A percentile compares a stretch with the other conserved stretches of the same genome.
These are phyloP conservation scores for Aspergillus pseudoterreus DNA, from an alignment of 2,329 filamentous ascomycete genomes.

Conservation along the genomic window DNA sequence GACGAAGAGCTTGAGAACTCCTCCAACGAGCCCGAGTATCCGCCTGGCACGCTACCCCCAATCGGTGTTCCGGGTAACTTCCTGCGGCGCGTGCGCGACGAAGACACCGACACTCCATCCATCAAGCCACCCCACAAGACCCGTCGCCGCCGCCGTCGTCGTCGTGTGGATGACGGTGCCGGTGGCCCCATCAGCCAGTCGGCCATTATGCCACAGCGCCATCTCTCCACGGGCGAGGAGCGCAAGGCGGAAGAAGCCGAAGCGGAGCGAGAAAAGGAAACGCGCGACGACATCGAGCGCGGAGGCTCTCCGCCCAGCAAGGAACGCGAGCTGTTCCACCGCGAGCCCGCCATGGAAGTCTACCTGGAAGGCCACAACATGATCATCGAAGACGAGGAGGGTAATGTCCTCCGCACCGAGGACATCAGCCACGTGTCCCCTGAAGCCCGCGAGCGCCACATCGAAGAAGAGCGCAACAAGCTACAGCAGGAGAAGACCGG, in stretches of 20 bases:
- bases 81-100: constrained; percentile 71
- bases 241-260: constrained; percentile 29
- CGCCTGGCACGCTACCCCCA: constrained; percentile 68
- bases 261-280: constrained; percentile 22
- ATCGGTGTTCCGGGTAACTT: constrained; percentile 72
- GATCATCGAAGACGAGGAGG: constrained; percentile 79
- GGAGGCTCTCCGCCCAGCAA: constrained; percentile 38
- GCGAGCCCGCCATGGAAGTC: constrained; percentile 55
- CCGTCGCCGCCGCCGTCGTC: constrained; percentile 55
- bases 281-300: constrained; percentile 27
- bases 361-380: constrained; percentile 78
- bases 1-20: constrained; percentile 61
- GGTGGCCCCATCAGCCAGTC: constrained; percentile 88
- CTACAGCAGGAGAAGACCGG: constrained; percentile 52
- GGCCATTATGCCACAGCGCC: constrained; percentile 69
- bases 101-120: constrained; percentile 58
- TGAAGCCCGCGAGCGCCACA: constrained; percentile 61
- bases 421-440: constrained; percentile 45
- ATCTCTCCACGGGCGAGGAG: constrained; percentile 9
- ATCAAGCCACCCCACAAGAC: constrained; percentile 51
- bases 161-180: constrained; percentile 65
- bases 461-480: constrained; percentile 45
- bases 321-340: constrained; percentile 29
- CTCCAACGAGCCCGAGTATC: constrained; percentile 55
- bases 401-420: constrained; percentile 73